These are phyloP conservation scores for Aristolochia fimbriata DNA, from an alignment of 164 flowering plant species.

Conservation along the genomic window DNA sequence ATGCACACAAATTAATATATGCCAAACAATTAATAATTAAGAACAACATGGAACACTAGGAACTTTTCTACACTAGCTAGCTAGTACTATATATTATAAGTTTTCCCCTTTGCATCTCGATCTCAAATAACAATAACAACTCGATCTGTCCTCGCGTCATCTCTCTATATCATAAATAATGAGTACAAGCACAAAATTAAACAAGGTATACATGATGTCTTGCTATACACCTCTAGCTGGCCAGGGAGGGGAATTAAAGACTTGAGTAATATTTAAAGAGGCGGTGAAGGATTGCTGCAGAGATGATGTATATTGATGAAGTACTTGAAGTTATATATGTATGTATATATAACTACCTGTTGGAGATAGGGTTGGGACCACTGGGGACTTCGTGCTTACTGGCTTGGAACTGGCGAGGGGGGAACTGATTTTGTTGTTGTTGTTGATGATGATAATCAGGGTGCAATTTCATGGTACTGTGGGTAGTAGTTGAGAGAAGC, in stretches of 20 bases:
- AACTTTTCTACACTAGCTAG: background rate
- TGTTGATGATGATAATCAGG: no score
- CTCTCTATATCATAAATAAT: slow-evolving; percentile 1
- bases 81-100: no score
- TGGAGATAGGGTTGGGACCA: slow-evolving; percentile 80
- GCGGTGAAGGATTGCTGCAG: no score
- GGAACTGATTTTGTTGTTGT: background rate
- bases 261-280: no score
- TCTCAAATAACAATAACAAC: background rate
- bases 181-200: background rate
- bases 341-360: no score
- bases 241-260: no score
- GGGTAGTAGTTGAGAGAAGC: slow-evolving; percentile 16
- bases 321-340: no score
- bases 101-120: background rate
- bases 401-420: slow-evolving; percentile 31
- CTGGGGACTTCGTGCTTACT: slow-evolving; percentile 75
- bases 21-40: no score
- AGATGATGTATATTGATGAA: no score
- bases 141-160: background rate
- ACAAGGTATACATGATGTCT: background rate
- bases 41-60: background rate
- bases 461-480: slow-evolving; percentile 11
- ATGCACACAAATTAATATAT: background rate
- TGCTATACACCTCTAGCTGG: slow-evolving; percentile 13